Conservation (phyloP, 2,329 filamentous ascomycete species). For the Tolypocladium cylindrosporum region DNA sequence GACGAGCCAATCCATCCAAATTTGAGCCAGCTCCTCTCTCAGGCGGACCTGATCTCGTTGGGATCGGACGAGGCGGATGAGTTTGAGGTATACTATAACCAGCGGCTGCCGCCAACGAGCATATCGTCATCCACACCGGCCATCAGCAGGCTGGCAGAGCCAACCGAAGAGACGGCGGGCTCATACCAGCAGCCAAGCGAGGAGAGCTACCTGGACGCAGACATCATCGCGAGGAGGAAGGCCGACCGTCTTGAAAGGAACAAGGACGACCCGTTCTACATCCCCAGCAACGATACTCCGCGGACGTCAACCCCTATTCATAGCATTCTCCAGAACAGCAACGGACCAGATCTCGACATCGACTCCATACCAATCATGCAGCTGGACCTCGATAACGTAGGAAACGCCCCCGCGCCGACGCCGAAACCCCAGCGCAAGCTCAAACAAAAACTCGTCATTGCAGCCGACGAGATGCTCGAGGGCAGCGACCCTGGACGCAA, state of each 20-base stretch:
- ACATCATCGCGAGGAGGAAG: slow-evolving; percentile 63
- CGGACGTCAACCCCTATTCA: slow-evolving; percentile 68
- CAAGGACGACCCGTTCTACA: slow-evolving; percentile 93
- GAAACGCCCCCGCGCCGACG: slow-evolving; percentile 17
- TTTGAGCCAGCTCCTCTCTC: slow-evolving; percentile 56
- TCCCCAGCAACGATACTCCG: slow-evolving; percentile 46
- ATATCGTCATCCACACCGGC: slow-evolving; percentile 43
- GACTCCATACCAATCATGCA: slow-evolving; percentile 96
- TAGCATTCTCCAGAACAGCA: slow-evolving; percentile 61
- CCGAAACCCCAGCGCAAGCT: slow-evolving; percentile 28
- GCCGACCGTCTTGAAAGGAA: slow-evolving; percentile 73
- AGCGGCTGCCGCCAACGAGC: slow-evolving; percentile 39
- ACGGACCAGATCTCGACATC: slow-evolving; percentile 74
- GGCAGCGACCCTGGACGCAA: slow-evolving; percentile 33
- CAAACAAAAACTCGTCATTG: slow-evolving; percentile 55
- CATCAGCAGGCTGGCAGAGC: slow-evolving; percentile 40
- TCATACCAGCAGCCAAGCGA: slow-evolving; percentile 53
- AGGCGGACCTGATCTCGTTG: slow-evolving; percentile 38
- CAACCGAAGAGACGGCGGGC: slow-evolving; percentile 34
- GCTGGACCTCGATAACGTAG: slow-evolving; percentile 59
- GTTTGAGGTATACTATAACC: slow-evolving; percentile 58
- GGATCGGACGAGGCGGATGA: slow-evolving; percentile 50
- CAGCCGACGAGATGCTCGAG: slow-evolving; percentile 63
- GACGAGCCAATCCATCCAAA: slow-evolving; percentile 74
- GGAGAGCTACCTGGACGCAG: slow-evolving; percentile 60